Percentiles rank a stretch among this genome's conserved stretches.
Evolutionary conservation across 75 land plant species (phyloP).

Genomic region (Cunninghamia lanceolata): DNA sequence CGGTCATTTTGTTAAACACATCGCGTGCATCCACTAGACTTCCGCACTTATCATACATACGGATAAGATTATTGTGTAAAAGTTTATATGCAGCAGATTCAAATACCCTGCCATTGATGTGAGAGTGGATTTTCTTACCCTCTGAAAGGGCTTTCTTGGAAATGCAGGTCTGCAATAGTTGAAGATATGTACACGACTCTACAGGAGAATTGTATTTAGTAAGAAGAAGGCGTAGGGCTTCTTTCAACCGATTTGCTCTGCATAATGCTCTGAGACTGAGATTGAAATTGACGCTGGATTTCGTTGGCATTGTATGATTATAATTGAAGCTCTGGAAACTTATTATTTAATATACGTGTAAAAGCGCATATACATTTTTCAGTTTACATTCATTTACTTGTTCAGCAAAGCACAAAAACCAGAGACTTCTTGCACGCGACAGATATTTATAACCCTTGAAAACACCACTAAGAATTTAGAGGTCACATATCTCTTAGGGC

Average conservation of each 20-base stretch:
- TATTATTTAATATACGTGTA: too few relatives aligned
- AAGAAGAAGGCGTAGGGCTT: not conserved
- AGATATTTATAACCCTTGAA: too few relatives aligned
- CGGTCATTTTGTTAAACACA: slow-evolving; percentile 8
- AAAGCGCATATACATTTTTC: too few relatives aligned
- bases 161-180: not conserved
- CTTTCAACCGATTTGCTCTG: not conserved
- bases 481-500: too few relatives aligned
- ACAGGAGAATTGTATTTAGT: not conserved
- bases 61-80: not conserved
- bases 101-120: not conserved
- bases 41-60: slow-evolving; percentile 22
- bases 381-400: too few relatives aligned
- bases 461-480: too few relatives aligned
- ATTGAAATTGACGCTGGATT: not conserved
- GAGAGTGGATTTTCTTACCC: slow-evolving; percentile 9
- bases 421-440: too few relatives aligned
- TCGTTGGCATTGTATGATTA: not conserved
- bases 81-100: not conserved
- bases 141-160: not conserved
- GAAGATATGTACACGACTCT: not conserved
- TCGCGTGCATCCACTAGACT: slow-evolving; percentile 5
- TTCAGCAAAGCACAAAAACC: too few relatives aligned
- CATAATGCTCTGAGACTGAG: not conserved
- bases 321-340: not conserved